Base-by-base conservation (phyloP, 352 stramenopile species). In the Phytophthora multivora region DNA sequence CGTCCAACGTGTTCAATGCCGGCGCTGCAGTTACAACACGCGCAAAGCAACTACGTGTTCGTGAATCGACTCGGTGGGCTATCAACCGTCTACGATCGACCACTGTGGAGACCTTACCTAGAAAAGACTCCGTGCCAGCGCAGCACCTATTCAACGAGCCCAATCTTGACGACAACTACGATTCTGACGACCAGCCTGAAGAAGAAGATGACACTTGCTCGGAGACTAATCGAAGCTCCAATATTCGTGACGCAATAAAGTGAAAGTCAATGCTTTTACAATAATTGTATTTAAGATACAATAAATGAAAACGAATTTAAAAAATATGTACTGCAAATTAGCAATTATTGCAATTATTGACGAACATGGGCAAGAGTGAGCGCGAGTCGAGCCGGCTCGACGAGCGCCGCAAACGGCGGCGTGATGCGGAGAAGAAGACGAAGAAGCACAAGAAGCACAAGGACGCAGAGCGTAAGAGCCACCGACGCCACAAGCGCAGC, bases 391-490 rank as follows among this genome's bases (percentile, higher is more conserved):
- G 65, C 41, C 60, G 65, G 28, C 62, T 68, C 19, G 54, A 79
- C 38, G 63, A 68, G 52, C 67, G 66, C 52, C 60, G 42, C 41
- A 71, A 78, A 57, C 71, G 71, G 60, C 55, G 66, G 42, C 54
- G 43, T 9, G 63, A 56, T 15, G 51, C 76, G 31, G 64, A 73
- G 40, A 51, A 74, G 19, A 69, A 76, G 50, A 63, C 72, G 35
- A 63, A 76, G 50, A 75, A 80, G 55, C 48, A 75, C 35, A 75
- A 71, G 41, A 66, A 77, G 31, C 48, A 66, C 46, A 77, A 70
- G 51, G 23, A 79, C 10, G 73, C 68, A 46, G 41, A 75, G 5
- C 53, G 33, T 21, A 76, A 71, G 57, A 66, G 49, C 15, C 49
- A 66, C 25, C 52, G 35, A 3, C 55, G 42, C 2, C 49, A 59